Evolutionary conservation across 2,329 filamentous ascomycete genomes (phyloP).

Genomic region (Orbilia oligospora): DNA sequence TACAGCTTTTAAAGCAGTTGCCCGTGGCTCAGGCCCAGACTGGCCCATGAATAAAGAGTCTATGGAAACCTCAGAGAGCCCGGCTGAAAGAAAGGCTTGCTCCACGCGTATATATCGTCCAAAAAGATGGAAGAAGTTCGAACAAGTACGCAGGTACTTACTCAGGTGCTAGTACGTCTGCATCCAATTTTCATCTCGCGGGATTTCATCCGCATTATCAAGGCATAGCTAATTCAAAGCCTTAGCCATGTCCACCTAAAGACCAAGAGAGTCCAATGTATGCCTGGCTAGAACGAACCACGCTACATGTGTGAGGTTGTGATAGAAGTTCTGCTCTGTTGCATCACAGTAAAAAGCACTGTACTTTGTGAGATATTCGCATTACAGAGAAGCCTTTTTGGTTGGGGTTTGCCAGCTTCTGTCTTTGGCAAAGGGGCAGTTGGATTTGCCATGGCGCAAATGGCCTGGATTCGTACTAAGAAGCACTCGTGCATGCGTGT

Average conservation of each 20-base stretch:
- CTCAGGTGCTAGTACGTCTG: neutral
- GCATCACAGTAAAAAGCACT: neutral
- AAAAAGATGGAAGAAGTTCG: neutral
- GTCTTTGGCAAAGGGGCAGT: neutral
- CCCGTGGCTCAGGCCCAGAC: neutral
- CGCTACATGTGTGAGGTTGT: neutral
- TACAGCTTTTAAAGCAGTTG: neutral
- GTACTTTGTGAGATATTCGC: neutral
- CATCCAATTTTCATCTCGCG: neutral
- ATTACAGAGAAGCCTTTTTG: constrained; percentile 7
- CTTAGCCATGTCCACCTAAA: neutral
- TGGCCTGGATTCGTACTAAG: neutral
- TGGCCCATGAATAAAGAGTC: neutral
- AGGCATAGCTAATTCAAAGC: constrained; percentile 3
- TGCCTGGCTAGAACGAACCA: neutral
- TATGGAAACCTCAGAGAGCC: neutral
- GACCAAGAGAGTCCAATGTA: neutral
- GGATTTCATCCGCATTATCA: neutral
- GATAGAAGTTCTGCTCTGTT: constrained; percentile 6
- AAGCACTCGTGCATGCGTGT: neutral
- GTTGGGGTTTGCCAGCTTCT: constrained; percentile 17
- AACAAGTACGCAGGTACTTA: neutral
- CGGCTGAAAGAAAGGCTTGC: neutral
- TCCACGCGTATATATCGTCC: constrained; percentile 17
- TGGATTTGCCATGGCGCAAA: constrained; percentile 1